Base-by-base conservation (phyloP, 2,329 filamentous ascomycete genomes). In the Ascochyta koolunga region DNA sequence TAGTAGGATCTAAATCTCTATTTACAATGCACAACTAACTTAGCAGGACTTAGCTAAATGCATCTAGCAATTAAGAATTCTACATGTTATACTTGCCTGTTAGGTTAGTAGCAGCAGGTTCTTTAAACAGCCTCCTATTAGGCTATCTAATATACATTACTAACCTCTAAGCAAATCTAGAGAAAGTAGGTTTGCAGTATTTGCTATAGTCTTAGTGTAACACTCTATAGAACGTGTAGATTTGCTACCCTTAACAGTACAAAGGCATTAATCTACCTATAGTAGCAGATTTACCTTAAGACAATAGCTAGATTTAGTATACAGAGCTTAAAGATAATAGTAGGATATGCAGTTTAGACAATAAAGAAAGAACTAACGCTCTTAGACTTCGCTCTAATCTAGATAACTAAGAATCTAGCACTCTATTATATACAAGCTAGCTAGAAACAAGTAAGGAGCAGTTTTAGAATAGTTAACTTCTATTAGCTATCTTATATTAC, bases 61-160 rank as follows among this genome's bases (percentile, higher is more conserved):
- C 71, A 3, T 79, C 77, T 74, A 61, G 77, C 49, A 80, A 79
- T 50, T 70, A 76, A 50, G 77, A 79, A 50, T 73, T 77, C 59
- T 75, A 73, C 50, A 77, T 77, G 75, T 75, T 72, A 42, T 80
- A 77, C 53, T 75, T 76, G 1, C 64, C 71, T n/a, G 71, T 80
- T 18, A 72, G 15, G 46, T 25, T 55, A 11, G 24, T 50, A 41
- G 41, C 16, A 46, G 1, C 36, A 51, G 4, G 15, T 19, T 37
- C 41, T 2, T 22, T 3, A 8, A 38, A 21, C 1, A 42, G 29
- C 4, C n/a, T 29, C 3, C 18, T 15, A 18, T 22, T 11, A 46
- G 41, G 18, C 4, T 51, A 50, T 51, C 52, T 16, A 19, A 55
- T 55, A 18, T 55, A 46, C 22, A 50, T 51, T 37, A 18, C 41